Evolutionary conservation across 225 moss, liverwort and hornwort species (phyloP).

Genomic region (Rhytidiadelphus loreus): DNA sequence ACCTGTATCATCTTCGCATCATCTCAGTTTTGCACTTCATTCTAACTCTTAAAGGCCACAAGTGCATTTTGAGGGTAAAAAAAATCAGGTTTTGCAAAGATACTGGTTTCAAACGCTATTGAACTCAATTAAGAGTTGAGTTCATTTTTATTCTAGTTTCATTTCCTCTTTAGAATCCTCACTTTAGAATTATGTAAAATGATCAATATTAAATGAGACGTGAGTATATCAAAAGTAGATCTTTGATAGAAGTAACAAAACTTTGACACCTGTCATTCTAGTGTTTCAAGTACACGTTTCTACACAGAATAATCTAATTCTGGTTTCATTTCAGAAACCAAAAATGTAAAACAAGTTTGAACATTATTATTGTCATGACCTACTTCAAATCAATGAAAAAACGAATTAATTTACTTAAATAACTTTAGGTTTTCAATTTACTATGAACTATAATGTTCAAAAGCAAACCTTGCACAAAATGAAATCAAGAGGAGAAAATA

Average conservation of each 20-base stretch:
- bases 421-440: background rate
- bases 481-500: background rate
- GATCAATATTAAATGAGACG: background rate
- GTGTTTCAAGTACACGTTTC: background rate
- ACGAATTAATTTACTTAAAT: background rate
- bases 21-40: background rate
- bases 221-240: background rate
- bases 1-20: conserved; percentile 39
- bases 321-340: background rate
- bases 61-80: background rate
- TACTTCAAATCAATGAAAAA: background rate
- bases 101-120: background rate
- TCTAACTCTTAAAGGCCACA: background rate
- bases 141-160: background rate
- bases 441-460: background rate
- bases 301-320: background rate
- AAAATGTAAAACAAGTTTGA: background rate
- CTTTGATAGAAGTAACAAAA: background rate
- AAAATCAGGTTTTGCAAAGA: background rate
- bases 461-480: background rate
- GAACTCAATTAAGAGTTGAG: background rate
- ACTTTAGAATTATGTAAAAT: background rate
- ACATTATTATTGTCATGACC: background rate
- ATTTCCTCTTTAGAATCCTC: background rate
- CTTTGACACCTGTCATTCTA: background rate